Evolutionary conservation across 208 protist genomes (phyloP), one percentile per base, ranked within the genome.

Genomic region (Novymonas esmeraldas): DNA sequence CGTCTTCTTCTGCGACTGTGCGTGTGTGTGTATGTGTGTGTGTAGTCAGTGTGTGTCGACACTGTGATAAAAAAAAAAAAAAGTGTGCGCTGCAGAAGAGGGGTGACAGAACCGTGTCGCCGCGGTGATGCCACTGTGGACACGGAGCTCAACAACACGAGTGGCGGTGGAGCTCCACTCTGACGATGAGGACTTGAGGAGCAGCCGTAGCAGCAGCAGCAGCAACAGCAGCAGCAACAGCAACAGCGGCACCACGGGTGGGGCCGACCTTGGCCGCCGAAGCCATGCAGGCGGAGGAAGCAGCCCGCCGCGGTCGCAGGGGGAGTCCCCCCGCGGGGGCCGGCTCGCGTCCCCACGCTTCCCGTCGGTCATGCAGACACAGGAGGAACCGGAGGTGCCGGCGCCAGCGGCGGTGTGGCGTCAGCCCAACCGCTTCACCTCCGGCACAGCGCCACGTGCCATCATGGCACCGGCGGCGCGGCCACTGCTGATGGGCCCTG

Each of bases 121-220:
- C 14, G 34, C 6, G 22, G 9, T 20, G 34, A 75, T 75, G 69
- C 61, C 55, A 10, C 22, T 64, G 18, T 75, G 69, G 69, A 20
- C 42, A 20, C 55, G 56, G 6, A 50, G 46, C 45, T 24, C 45
- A 7, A 33, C 61, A 3, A 63, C 44, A 11, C 61, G 45, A 0
- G 9, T 26, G 26, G 29, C 61, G n/a, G 54, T 75, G 4, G 61
- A 75, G 54, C 61, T 75, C 20, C 29, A 51, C 38, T 75, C 69
- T 6, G 61, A 69, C 29, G 54, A 69, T 18, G 63, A 68, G 33
- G 55, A 62, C 44, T 24, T 38, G 6, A 38, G 50, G 29, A 64
- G 44, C 18, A 74, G 61, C 26, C 33, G 36, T 18, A 60, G 67
- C 48, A 64, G 52, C 26, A 59, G 28, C 18, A 4, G 6, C 5